Base-by-base conservation (phyloP, 2,329 filamentous ascomycete genomes). In the Xylaria multiplex region DNA sequence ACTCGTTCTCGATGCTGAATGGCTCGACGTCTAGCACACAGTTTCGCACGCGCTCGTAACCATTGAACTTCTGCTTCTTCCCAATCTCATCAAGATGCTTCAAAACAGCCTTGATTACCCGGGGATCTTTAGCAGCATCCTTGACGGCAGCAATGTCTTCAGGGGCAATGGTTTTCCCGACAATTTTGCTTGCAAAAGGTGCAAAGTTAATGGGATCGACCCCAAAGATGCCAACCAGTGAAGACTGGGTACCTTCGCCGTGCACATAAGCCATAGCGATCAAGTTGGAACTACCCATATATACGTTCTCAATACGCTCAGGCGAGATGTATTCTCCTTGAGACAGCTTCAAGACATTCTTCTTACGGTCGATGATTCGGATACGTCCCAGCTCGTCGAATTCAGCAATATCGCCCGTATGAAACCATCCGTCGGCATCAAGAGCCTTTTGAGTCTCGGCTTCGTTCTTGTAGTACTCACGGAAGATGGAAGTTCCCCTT, bases 271-370 rank as follows among this genome's bases (percentile, higher is more conserved):
- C 93, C 76, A 91, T 91, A 24, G 89, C 87, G 30, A 98, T 82
- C 72, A 94, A 89, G 70, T 88, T 90, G 69, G 90, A 90, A 81
- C 91, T 93, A 69, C 91, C 93, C 69, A 96, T 84, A 79, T 94
- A 96, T 42, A 97, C 91, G 78, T 97, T 97, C 84, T 99, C 96
- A 76, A 99, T 93, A 64, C 94, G 92, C 82, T 99, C 96, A 14
- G 96, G 96, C 1, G 94, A 97, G 75, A 99, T 93, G 81, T 99
- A 99, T 82, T 99, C 96, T 78, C 96, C 96, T 80, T 99, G 96
- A 0, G 95, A 90, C 62, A 99, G 88, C 86, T 99, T 99, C 77
- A 99, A 88, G n/a, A 99, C 93, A 81, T 98, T 98, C 91, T 99
- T 99, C 81, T 93, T 91, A 74, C 96, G 93, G 80, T 99, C 96